Evolutionary conservation across 2,329 filamentous ascomycete species (phyloP).

Genomic region (Macrophomina phaseolina): DNA sequence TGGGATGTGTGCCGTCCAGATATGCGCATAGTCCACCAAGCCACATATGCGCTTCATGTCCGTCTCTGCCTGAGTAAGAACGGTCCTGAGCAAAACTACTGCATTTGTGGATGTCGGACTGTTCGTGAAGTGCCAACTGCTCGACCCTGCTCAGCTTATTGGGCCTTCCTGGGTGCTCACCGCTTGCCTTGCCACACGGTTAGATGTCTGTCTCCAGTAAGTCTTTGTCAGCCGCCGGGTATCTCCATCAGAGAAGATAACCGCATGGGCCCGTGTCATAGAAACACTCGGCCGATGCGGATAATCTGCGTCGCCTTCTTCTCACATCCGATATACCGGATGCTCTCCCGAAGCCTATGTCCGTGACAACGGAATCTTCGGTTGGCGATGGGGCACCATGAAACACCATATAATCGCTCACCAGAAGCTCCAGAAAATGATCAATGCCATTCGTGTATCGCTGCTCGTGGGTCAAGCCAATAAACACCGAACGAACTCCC

Average conservation of each 20-base stretch:
- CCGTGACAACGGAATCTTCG: neutral
- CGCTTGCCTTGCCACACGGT: neutral
- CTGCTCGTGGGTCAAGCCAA: neutral
- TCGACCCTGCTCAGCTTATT: neutral
- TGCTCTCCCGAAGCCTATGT: neutral
- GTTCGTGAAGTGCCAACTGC: neutral
- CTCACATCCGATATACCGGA: slow-evolving; percentile 3
- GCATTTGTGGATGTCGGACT: neutral
- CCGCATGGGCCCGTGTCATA: neutral
- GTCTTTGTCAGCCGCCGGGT: slow-evolving; percentile 5
- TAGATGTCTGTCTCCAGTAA: neutral
- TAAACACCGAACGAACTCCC: slow-evolving; percentile 27
- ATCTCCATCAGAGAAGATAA: neutral
- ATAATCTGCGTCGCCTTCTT: neutral
- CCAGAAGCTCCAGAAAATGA: slow-evolving; percentile 20
- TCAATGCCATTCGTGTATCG: slow-evolving; percentile 21
- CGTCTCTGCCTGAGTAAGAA: slow-evolving; percentile 8
- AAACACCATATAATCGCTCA: slow-evolving; percentile 24
- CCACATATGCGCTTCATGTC: slow-evolving; percentile 11
- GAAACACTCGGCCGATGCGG: neutral
- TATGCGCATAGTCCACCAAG: slow-evolving; percentile 11
- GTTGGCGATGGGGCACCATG: slow-evolving; percentile 9
- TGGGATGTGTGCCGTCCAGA: neutral
- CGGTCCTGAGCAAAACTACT: neutral
- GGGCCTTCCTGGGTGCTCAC: neutral